phyloP scores from a whole-genome alignment of 2,329 filamentous ascomycete species.

The Myrmaecium sp. region DNA sequence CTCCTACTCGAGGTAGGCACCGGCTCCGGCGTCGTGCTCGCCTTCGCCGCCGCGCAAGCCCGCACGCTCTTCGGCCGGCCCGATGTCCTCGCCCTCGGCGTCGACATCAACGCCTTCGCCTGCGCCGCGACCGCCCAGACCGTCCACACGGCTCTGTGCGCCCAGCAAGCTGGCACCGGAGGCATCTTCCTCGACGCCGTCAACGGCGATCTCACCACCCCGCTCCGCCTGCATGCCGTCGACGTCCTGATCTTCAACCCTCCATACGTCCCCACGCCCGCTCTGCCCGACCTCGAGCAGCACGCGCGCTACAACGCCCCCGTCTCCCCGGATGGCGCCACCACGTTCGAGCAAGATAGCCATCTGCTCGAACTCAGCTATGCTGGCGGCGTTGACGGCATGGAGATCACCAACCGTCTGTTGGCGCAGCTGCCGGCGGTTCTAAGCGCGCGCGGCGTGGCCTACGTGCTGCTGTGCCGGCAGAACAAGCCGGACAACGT shows the following conservation, averaged over 20 bases:
- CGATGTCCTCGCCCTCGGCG: conserved; percentile 53
- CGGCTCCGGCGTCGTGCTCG: conserved; percentile 86
- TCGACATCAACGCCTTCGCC: conserved; percentile 76
- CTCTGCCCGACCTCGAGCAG: conserved; percentile 42
- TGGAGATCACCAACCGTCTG: conserved; percentile 79
- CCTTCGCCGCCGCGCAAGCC: conserved; percentile 68
- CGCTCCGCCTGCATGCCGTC: conserved; percentile 41
- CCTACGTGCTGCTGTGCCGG: conserved; percentile 77
- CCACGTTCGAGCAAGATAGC: conserved; percentile 59
- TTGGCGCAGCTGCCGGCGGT: conserved; percentile 50
- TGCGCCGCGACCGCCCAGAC: conserved; percentile 61
- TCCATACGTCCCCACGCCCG: conserved; percentile 80
- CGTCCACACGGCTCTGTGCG: conserved; percentile 37
- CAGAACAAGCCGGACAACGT: conserved; percentile 74
- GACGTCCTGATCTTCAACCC: conserved; percentile 94
- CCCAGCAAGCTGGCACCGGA: too few relatives aligned
- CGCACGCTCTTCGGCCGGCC: conserved; percentile 52
- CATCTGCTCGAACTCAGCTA: conserved; percentile 74
- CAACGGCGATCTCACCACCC: conserved; percentile 51
- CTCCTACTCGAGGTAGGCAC: conserved; percentile 75
- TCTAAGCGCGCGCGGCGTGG: conserved; percentile 53
- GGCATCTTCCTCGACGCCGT: conserved; percentile 50
- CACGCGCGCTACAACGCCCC: conserved; percentile 16
- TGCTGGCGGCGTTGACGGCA: conserved; percentile 75
- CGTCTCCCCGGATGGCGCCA: conserved; percentile 8